Conservation (phyloP, 1,284 basidiomycete species). For the Sanghuangporus weigelae region DNA sequence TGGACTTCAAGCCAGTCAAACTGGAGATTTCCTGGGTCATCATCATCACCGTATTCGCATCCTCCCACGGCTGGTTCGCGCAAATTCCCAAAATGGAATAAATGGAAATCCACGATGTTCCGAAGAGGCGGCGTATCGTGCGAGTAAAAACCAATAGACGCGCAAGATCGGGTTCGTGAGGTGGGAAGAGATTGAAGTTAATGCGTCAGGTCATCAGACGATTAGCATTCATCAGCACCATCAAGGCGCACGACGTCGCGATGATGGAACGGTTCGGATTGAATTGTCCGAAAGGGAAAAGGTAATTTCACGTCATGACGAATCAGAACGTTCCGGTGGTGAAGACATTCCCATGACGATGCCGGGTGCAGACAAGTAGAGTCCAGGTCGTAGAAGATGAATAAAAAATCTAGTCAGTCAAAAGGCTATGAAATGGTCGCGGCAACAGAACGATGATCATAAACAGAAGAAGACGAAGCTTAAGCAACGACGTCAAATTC, state of each 20-base stretch:
- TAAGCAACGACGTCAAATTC: neutral
- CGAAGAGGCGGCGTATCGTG: neutral
- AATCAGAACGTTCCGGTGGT: neutral
- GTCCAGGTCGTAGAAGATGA: neutral
- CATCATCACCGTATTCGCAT: conserved; percentile 50
- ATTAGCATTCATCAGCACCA: conserved; percentile 2
- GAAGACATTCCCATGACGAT: neutral
- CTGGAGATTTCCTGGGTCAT: conserved; percentile 80
- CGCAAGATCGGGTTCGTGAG: neutral
- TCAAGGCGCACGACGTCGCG: neutral
- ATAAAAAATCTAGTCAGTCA: neutral
- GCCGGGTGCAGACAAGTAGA: neutral
- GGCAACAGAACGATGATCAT: conserved; percentile 6
- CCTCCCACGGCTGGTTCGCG: conserved; percentile 55
- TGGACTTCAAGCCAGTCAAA: conserved; percentile 92
- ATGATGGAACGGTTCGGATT: neutral
- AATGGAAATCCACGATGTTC: neutral
- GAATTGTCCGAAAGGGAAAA: neutral
- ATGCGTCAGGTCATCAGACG: neutral
- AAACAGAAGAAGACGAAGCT: neutral
- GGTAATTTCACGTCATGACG: neutral
- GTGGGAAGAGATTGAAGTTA: neutral
- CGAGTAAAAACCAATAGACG: neutral
- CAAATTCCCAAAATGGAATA: neutral
- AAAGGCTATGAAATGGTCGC: neutral